These are phyloP conservation scores for Ettlia oleoabundans DNA, from an alignment of 139 green algal genomes.

Conservation along the genomic window DNA sequence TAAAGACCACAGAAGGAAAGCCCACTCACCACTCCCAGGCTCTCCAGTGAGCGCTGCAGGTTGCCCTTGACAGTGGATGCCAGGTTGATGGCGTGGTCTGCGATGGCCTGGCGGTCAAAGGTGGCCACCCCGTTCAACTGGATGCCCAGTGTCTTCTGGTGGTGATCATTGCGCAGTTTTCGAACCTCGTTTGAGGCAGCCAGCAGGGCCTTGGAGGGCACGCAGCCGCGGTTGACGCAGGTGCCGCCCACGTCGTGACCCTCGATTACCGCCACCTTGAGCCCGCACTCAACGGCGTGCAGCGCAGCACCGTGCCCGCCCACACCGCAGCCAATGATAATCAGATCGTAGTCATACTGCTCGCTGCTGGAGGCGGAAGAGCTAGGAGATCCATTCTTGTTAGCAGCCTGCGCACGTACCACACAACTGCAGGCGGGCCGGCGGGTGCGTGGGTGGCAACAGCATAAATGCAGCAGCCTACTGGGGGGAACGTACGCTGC, in stretches of 20 bases:
- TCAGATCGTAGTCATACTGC: conserved; percentile 96
- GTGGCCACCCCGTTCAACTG: conserved; percentile 74
- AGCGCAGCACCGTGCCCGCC: conserved; percentile 97
- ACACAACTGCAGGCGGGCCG: background rate
- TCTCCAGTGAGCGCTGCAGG: conserved; percentile 91
- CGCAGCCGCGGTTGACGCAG: conserved; percentile 99
- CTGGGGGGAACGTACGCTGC: too few relatives aligned
- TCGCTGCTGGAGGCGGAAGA: background rate
- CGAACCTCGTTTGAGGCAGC: conserved; percentile 87
- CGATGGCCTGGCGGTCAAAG: conserved; percentile 93
- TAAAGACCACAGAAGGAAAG: too few relatives aligned
- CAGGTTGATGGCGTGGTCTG: conserved; percentile 94
- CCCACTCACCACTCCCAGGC: conserved; percentile 85
- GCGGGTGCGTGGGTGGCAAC: too few relatives aligned
- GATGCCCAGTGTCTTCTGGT: conserved; percentile 95
- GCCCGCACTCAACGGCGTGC: conserved; percentile 95
- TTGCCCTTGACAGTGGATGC: conserved; percentile 92
- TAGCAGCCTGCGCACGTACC: conserved; percentile 1
- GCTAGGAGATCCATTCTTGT: conserved; percentile 35
- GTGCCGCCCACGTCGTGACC: conserved; percentile 97
- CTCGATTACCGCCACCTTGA: conserved; percentile 98
- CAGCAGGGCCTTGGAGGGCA: conserved; percentile 97
- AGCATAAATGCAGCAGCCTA: too few relatives aligned
- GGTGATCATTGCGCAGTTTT: conserved; percentile 90
- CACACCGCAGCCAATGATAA: conserved; percentile 98